Evolutionary conservation across 768 basidiomycete species (phyloP).

Genomic region (Brasilioporus rufonigricans): DNA sequence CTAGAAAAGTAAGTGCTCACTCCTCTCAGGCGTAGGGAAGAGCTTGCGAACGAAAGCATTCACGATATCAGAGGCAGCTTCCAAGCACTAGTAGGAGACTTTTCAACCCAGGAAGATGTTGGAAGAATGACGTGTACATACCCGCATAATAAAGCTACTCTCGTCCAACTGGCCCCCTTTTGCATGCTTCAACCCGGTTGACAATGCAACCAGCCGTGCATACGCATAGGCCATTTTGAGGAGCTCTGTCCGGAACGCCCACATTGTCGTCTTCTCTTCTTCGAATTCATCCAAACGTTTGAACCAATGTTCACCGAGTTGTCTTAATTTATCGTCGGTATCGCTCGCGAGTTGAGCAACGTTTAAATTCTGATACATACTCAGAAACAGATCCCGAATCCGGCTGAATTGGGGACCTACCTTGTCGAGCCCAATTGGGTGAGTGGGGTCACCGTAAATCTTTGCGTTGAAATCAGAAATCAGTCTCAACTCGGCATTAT

Average conservation of each 20-base stretch:
- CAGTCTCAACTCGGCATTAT: slow-evolving; percentile 70
- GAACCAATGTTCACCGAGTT: slow-evolving; percentile 56
- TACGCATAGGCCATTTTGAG: slow-evolving; percentile 66
- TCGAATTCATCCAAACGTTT: slow-evolving; percentile 48
- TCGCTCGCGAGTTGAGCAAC: slow-evolving; percentile 62
- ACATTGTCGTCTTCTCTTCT: slow-evolving; percentile 48
- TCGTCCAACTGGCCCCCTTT: slow-evolving; percentile 56
- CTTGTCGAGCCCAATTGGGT: slow-evolving; percentile 77
- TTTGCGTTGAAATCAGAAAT: slow-evolving; percentile 57
- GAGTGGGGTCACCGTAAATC: slow-evolving; percentile 71
- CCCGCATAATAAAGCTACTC: slow-evolving; percentile 63
- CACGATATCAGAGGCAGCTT: slow-evolving; percentile 65
- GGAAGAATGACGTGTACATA: slow-evolving; percentile 34
- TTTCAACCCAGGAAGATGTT: neutral
- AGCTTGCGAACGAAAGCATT: slow-evolving; percentile 57
- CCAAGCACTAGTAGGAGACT: slow-evolving; percentile 49
- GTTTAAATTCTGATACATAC: slow-evolving; percentile 48
- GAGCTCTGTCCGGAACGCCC: slow-evolving; percentile 59
- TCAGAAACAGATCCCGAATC: slow-evolving; percentile 1
- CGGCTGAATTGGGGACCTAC: slow-evolving; percentile 30
- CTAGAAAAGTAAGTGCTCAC: slow-evolving; percentile 34
- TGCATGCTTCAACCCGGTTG: slow-evolving; percentile 76
- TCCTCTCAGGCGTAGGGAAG: slow-evolving; percentile 48
- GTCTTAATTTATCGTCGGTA: slow-evolving; percentile 67
- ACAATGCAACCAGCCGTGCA: slow-evolving; percentile 63